Conservation (phyloP, 129 eudicot genomes). For the Pulicaria dysenterica region DNA sequence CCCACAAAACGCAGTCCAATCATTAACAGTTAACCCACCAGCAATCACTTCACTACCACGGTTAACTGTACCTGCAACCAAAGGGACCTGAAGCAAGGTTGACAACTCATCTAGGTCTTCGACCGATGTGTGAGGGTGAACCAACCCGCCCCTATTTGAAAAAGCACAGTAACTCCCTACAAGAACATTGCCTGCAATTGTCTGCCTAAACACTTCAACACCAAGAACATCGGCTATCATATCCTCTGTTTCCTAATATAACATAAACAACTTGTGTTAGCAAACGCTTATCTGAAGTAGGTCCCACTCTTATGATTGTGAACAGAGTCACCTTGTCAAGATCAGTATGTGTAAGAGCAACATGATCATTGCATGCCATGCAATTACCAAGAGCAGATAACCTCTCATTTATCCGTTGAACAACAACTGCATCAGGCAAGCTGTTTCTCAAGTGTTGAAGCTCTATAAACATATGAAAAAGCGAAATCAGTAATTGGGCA, state of each 20-base stretch:
- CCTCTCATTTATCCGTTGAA: slow-evolving; percentile 85
- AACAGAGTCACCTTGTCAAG: slow-evolving; percentile 68
- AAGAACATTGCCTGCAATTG: slow-evolving; percentile 79
- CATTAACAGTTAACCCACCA: slow-evolving; percentile 87
- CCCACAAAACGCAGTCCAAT: slow-evolving; percentile 97
- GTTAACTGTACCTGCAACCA: slow-evolving; percentile 96
- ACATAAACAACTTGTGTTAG: not conserved
- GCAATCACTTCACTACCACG: slow-evolving; percentile 93
- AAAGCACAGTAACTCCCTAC: slow-evolving; percentile 88
- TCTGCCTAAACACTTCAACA: slow-evolving; percentile 83
- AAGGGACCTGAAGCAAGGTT: slow-evolving; percentile 89
- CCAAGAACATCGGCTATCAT: slow-evolving; percentile 89
- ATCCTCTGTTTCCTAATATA: slow-evolving; percentile 87
- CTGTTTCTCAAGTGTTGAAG: slow-evolving; percentile 94
- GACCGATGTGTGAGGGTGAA: slow-evolving; percentile 89
- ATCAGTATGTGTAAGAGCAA: slow-evolving; percentile 92
- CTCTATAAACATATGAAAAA: slow-evolving; percentile 40
- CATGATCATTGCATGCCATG: slow-evolving; percentile 98
- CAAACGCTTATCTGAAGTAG: too few relatives aligned
- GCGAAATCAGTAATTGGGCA: slow-evolving; percentile 1
- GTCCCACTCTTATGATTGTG: too few relatives aligned
- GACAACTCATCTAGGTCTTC: slow-evolving; percentile 94
- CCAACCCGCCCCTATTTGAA: slow-evolving; percentile 84
- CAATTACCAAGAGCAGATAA: slow-evolving; percentile 92
- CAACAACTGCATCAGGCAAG: slow-evolving; percentile 89